Evolutionary conservation across 768 basidiomycete genomes (phyloP), one percentile per base, ranked within the genome.

Genomic region (Suillus placidus): DNA sequence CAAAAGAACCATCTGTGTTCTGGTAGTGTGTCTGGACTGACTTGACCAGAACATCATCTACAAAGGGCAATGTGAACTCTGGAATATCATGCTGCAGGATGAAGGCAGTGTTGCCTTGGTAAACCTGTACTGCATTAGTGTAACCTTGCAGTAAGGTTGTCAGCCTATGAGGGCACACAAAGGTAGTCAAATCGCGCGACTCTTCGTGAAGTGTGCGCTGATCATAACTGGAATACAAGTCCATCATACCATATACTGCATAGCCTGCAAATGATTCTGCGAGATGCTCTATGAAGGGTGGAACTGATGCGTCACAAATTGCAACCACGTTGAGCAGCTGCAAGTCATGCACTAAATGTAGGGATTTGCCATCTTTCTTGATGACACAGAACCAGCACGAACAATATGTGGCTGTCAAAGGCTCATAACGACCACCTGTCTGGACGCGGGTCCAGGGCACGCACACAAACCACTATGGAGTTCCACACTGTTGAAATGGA

Each of bases 21-120:
- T 74, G 60, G 58, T 83, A 82, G 3, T 67, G 56, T 0, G 78
- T 75, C 0, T 26, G 12, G 0, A 77, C 77, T 0, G 80, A 79
- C 64, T 75, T 77, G 4, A 83, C 63, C 0, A 74, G 73, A 0
- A 79, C 66, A 65, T 85, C 77, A 65, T 86, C 79, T 13, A 85
- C 74, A 60, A 76, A 86, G 0, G 75, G 76, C 0, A 68, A 65
- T 0, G 78, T 79, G 6, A 72, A 30, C 1, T 81, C 42, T 1
- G 80, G 81, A 3, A 85, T 83, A 64, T 84, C 78, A 0, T 73
- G 65, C 54, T 78, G 71, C 0, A 84, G 64, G 9, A 83, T 79
- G 37, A 76, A 76, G 0, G 73, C 73, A 9, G 81, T 73, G 61
- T 83, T 75, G 16, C 75, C 79, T 20, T 84, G 80, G 52, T 81